phyloP scores from a whole-genome alignment of 768 basidiomycete species.

The Lactarius akahatsu region DNA sequence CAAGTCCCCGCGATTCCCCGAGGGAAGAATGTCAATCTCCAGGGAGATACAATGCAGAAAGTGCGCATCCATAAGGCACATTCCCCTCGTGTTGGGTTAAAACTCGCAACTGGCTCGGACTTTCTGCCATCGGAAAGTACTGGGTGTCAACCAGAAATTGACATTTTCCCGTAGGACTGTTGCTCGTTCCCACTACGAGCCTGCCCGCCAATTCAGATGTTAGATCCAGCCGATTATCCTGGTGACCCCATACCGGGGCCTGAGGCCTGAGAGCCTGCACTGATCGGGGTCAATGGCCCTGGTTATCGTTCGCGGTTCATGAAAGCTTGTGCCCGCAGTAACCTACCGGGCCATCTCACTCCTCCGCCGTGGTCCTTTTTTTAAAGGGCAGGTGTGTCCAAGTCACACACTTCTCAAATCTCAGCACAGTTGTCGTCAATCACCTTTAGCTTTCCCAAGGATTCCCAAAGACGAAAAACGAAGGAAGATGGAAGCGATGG shows the following conservation, averaged over 20 bases:
- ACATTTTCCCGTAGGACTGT: slow-evolving; percentile 12
- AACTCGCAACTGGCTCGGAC: neutral
- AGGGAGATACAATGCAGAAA: slow-evolving; percentile 78
- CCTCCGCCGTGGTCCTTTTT: slow-evolving; percentile 68
- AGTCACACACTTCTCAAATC: slow-evolving; percentile 44
- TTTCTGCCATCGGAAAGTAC: slow-evolving; percentile 48
- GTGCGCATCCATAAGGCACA: slow-evolving; percentile 42
- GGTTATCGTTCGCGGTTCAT: slow-evolving; percentile 58
- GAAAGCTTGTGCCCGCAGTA: slow-evolving; percentile 32
- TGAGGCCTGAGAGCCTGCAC: slow-evolving; percentile 1
- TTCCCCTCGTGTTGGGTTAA: neutral
- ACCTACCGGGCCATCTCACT: slow-evolving; percentile 65
- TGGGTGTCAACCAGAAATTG: slow-evolving; percentile 33
- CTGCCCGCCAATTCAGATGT: slow-evolving; percentile 21
- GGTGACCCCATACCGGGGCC: neutral
- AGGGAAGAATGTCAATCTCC: slow-evolving; percentile 61
- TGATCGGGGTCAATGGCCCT: slow-evolving; percentile 51
- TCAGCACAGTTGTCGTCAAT: slow-evolving; percentile 62
- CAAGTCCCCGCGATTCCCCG: slow-evolving; percentile 56
- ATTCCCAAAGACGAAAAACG: slow-evolving; percentile 40
- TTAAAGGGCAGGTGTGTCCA: slow-evolving; percentile 38
- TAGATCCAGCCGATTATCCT: slow-evolving; percentile 21
- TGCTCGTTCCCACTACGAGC: slow-evolving; percentile 23
- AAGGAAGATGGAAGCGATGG: slow-evolving; percentile 36
- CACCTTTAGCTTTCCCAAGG: slow-evolving; percentile 32